Evolutionary conservation across 441 rosid species (phyloP).

Genomic region (Sinapis alba): DNA sequence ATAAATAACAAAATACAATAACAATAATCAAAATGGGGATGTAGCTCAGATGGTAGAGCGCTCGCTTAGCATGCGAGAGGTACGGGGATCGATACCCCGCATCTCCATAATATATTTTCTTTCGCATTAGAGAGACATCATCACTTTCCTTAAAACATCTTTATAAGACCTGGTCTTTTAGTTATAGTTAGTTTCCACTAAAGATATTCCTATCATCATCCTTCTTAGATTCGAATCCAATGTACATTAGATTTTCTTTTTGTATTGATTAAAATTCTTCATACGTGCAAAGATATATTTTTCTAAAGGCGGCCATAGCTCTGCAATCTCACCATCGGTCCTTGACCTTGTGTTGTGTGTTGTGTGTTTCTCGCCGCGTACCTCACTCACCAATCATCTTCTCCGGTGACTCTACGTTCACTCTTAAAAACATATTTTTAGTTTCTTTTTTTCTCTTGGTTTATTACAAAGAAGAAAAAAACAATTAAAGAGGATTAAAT

Average conservation of each 20-base stretch:
- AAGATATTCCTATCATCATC: not conserved
- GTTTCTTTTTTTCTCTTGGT: not conserved
- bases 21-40: conserved; percentile 33
- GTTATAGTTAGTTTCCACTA: not conserved
- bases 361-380: conserved; percentile 27
- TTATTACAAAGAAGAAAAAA: not conserved
- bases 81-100: conserved; percentile 77
- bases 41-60: conserved; percentile 99
- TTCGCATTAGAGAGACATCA: not conserved
- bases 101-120: not conserved
- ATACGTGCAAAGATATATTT: conserved; percentile 4
- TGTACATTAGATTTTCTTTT: conserved; percentile 6
- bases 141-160: not conserved
- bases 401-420: conserved; percentile 29
- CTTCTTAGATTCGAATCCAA: conserved; percentile 12
- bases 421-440: not conserved
- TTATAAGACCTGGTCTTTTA: not conserved
- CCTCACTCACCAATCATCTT: not conserved
- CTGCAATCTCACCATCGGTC: not conserved
- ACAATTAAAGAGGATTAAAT: conserved; percentile 11
- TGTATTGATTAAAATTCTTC: not conserved
- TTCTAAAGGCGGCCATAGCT: not conserved
- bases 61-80: conserved; percentile 99
- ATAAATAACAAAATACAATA: not conserved
- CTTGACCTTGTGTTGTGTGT: not conserved